These are phyloP conservation scores for Pleurotus pulmonarius DNA, from an alignment of 768 basidiomycete species.

Conservation along the genomic window DNA sequence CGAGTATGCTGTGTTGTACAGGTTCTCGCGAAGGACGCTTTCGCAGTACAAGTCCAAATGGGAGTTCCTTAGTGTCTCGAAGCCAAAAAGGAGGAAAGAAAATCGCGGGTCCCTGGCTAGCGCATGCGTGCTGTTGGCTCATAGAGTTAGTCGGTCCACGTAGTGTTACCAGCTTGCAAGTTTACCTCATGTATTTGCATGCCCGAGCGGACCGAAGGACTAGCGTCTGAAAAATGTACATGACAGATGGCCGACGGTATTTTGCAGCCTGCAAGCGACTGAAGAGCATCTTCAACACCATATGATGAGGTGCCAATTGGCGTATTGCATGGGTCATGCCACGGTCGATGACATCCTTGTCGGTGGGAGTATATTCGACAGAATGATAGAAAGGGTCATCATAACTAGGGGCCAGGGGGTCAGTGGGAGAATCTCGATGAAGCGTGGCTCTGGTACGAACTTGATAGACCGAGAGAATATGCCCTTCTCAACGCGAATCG, in stretches of 20 bases:
- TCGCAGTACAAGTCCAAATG: constrained; percentile 83
- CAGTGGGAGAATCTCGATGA: neutral
- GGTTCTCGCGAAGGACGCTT: constrained; percentile 61
- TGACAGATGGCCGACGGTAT: constrained; percentile 80
- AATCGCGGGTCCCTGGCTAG: constrained; percentile 89
- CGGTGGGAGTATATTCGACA: constrained; percentile 85
- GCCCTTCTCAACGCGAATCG: constrained; percentile 74
- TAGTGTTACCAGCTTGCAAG: neutral
- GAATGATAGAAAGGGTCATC: constrained; percentile 85
- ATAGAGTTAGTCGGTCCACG: neutral
- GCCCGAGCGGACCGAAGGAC: constrained; percentile 77
- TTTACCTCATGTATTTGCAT: constrained; percentile 71
- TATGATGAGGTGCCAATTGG: constrained; percentile 75
- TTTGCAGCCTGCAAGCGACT: constrained; percentile 93
- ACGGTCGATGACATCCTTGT: constrained; percentile 79
- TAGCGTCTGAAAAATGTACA: constrained; percentile 82
- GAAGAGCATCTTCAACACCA: constrained; percentile 84
- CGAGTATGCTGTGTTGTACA: constrained; percentile 79
- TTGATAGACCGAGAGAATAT: constrained; percentile 80
- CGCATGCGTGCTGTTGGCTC: constrained; percentile 71
- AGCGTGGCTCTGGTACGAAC: constrained; percentile 39
- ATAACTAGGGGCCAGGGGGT: constrained; percentile 47
- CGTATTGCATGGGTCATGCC: constrained; percentile 66
- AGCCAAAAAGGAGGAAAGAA: constrained; percentile 88
- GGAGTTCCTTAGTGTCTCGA: constrained; percentile 87